Conservation (phyloP, 148 eudicot genomes). For the Gaultheria prostrata region DNA sequence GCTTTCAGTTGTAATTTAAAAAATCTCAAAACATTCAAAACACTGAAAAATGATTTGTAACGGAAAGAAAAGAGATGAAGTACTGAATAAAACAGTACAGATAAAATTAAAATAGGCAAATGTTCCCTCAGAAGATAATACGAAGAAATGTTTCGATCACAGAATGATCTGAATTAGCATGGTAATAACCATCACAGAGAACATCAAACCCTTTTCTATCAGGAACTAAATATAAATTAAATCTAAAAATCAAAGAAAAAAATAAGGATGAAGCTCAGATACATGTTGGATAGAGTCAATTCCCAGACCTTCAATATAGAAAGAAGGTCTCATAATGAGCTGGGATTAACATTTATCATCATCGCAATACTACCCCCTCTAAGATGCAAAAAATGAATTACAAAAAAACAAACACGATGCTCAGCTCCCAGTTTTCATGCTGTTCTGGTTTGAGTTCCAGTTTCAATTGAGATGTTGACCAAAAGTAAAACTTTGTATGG, state of each 20-base stretch:
- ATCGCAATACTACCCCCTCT: background rate
- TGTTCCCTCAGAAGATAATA: background rate
- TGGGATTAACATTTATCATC: conserved; percentile 5
- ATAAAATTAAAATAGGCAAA: background rate
- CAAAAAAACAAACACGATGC: background rate
- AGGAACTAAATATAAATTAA: background rate
- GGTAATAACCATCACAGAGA: conserved; percentile 2
- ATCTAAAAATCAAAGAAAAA: background rate
- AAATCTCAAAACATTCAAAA: background rate
- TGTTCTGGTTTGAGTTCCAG: too few relatives aligned
- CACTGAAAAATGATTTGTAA: background rate
- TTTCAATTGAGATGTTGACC: too few relatives aligned
- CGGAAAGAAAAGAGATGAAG: background rate
- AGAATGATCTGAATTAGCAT: conserved; percentile 9
- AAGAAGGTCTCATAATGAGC: conserved; percentile 11
- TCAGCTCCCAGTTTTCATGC: too few relatives aligned
- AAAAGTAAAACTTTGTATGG: too few relatives aligned
- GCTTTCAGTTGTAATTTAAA: background rate
- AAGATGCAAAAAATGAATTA: background rate
- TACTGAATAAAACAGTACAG: background rate
- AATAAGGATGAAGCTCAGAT: conserved; percentile 9
- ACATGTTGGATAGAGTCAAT: conserved; percentile 8
- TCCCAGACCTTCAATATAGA: conserved; percentile 6
- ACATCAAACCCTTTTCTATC: background rate
- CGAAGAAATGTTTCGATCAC: background rate